Base-by-base conservation (phyloP, 2,329 filamentous ascomycete genomes). In the Exutisphaerella laricina region DNA sequence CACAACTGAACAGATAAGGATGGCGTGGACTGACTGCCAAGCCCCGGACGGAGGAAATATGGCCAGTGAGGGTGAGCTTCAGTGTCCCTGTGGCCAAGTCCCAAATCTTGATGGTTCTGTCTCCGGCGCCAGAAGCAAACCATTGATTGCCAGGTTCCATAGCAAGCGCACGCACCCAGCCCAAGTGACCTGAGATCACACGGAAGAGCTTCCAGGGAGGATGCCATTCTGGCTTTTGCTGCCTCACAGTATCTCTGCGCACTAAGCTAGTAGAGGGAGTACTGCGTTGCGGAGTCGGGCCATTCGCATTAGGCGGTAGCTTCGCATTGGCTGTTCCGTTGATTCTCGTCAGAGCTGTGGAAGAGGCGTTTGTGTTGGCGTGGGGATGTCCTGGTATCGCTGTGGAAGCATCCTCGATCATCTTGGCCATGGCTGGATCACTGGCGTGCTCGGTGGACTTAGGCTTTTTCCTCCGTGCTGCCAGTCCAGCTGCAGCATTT, bases 71-170 rank as follows among this genome's bases (percentile, higher is more conserved):
- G 0, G 90, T 96, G 50, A 97, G 70, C 44, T 82, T 78, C 51
- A 96, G 71, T n/a, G 77, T 79, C 0, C 94, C 92, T 1, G 85
- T 86, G 13, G 88, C 92, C 50, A 98, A 67, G 67, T 98, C 90
- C 90, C 90, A 98, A 51, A 98, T 94, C 72, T 98, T 98, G 69
- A 98, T 96, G 1, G 90, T 97, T 39, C 94, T 77, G 64, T 98
- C 92, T 42, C 90, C 94, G 5, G 90, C 88, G 49, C 92, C 92
- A 57, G 86, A 94, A 14, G 88, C 92, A 65, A 98, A 98, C 88
- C 89, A 98, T 65, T 95, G 80, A 66, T 98, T 98, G 59, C 87
- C 86, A 1, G 94, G 94, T 66, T 98, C 94, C 36, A 97, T 87
- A 1, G 90, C 87, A 58, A 96, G 70, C 54, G 79, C 79, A 48